These are phyloP conservation scores for Ichthyophthirius multifiliis DNA, from an alignment of 169 alveolate species.

Conservation along the genomic window DNA sequence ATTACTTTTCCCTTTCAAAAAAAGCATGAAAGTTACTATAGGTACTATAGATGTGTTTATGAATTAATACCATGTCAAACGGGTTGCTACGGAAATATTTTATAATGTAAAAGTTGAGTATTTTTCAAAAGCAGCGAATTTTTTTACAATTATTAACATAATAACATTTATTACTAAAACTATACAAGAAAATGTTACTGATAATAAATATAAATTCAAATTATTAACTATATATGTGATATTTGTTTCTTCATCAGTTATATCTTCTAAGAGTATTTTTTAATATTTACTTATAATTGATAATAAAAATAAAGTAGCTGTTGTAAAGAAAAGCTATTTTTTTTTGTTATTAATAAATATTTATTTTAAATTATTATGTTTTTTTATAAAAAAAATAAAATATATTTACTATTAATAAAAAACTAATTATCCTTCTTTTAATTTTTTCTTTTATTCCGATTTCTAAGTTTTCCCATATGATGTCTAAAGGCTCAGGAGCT, in stretches of 20 bases:
- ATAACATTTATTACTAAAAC: not conserved
- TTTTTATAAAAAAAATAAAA: too few relatives aligned
- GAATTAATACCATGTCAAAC: not conserved
- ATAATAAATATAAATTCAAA: not conserved
- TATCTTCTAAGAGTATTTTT: not conserved
- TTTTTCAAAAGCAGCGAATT: not conserved
- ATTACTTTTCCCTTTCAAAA: not conserved
- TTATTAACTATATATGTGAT: not conserved
- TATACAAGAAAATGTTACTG: not conserved
- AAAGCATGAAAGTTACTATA: not conserved
- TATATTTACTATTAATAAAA: not conserved
- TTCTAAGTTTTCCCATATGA: slow-evolving; percentile 5
- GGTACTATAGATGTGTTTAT: not conserved
- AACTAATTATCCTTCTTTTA: not conserved
- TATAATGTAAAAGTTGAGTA: not conserved
- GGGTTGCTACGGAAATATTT: not conserved
- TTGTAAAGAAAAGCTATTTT: not conserved
- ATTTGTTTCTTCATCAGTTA: not conserved
- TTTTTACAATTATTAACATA: not conserved
- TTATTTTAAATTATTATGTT: too few relatives aligned
- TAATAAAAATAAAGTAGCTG: not conserved
- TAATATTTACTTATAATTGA: not conserved
- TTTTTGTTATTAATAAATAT: too few relatives aligned
- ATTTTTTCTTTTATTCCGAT: not conserved
- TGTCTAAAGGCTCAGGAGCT: not conserved